phyloP scores from a whole-genome alignment of 306 rosid genomes.

The Alnus glutinosa region DNA sequence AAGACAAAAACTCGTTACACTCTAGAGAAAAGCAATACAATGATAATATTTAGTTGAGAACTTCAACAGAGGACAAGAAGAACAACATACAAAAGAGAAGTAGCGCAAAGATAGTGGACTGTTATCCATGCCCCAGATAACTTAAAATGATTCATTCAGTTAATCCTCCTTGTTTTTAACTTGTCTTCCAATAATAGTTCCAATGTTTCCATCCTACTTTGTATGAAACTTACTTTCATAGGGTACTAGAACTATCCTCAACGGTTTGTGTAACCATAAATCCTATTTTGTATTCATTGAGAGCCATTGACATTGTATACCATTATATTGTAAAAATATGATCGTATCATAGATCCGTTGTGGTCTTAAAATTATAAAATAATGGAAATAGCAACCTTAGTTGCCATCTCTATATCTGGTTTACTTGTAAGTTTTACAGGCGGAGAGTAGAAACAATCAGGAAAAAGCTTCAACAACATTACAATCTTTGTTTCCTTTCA shows the following conservation, averaged over 20 bases:
- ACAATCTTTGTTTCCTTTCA: neutral
- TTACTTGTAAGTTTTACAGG: neutral
- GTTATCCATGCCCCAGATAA: neutral
- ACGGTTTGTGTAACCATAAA: too few relatives aligned
- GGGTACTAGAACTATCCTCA: neutral
- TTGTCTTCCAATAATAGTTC: neutral
- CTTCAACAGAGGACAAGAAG: neutral
- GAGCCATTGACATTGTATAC: too few relatives aligned
- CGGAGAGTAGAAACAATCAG: neutral
- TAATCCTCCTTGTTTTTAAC: neutral
- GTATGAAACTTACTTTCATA: neutral
- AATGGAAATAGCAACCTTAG: too few relatives aligned
- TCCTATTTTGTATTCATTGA: too few relatives aligned
- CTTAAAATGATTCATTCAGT: neutral
- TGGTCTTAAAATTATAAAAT: too few relatives aligned
- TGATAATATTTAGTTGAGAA: slow-evolving; percentile 19
- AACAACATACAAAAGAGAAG: neutral
- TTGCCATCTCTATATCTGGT: too few relatives aligned
- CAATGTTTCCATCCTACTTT: neutral
- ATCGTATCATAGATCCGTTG: too few relatives aligned
- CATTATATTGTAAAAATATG: too few relatives aligned
- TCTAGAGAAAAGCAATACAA: neutral
- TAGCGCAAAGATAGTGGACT: neutral
- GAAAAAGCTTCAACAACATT: neutral
- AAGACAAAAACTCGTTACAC: slow-evolving; percentile 1